Conservation (phyloP, 164 flowering plant genomes). For the Cinnamomum chago region DNA sequence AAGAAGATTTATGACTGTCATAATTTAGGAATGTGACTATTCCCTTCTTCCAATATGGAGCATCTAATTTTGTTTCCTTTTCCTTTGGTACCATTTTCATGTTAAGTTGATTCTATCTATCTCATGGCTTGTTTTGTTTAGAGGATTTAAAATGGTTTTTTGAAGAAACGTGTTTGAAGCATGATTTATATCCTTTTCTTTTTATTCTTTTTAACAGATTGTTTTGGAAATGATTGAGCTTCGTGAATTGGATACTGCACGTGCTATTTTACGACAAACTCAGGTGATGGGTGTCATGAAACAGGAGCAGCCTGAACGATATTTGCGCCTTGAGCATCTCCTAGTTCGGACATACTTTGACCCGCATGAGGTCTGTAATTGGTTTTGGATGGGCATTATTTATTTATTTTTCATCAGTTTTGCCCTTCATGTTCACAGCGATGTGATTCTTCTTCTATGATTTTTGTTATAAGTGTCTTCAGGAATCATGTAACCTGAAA, state of each 20-base stretch:
- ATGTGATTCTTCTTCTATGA: neutral
- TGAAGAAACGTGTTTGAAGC: neutral
- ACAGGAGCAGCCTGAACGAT: constrained; percentile 97
- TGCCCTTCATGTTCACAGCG: neutral
- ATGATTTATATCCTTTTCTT: neutral
- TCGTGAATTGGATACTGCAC: constrained; percentile 95
- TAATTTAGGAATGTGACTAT: no score
- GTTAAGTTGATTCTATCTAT: no score
- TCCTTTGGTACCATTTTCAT: neutral
- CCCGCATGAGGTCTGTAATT: constrained; percentile 71
- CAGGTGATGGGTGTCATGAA: constrained; percentile 99
- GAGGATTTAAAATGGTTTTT: neutral
- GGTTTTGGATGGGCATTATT: neutral
- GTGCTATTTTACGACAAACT: constrained; percentile 93
- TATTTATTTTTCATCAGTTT: neutral
- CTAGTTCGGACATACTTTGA: constrained; percentile 97
- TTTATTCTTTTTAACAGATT: constrained; percentile 37
- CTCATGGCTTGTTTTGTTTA: neutral
- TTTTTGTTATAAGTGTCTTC: no score
- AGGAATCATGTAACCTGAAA: no score
- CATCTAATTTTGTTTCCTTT: neutral
- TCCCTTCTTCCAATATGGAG: neutral
- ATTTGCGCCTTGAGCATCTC: constrained; percentile 94
- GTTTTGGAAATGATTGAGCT: constrained; percentile 98
- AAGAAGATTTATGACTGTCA: neutral